phyloP scores from a whole-genome alignment of 2,329 filamentous ascomycete genomes.

The Blastomyces emzantsi region DNA sequence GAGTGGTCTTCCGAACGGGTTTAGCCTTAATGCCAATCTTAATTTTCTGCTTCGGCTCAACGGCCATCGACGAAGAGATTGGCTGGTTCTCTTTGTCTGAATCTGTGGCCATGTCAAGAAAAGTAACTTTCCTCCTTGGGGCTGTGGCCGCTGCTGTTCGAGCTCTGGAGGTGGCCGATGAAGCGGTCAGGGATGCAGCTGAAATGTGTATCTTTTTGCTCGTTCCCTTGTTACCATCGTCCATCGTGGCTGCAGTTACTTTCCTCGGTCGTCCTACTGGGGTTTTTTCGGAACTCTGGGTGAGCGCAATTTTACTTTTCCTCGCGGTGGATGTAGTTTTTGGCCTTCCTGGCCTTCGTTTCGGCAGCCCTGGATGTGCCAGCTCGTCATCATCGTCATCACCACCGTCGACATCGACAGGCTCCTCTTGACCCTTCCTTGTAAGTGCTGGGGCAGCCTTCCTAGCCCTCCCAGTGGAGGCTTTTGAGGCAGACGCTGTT shows the following conservation, averaged over 20 bases:
- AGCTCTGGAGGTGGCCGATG: constrained; percentile 16
- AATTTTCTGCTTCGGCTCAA: constrained; percentile 19
- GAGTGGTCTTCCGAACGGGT: constrained; percentile 36
- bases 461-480: not conserved
- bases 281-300: constrained; percentile 11
- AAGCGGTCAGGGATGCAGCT: constrained; percentile 3
- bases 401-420: constrained; percentile 8
- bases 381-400: constrained; percentile 23
- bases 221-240: constrained; percentile 13
- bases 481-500: not conserved
- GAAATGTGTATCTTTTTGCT: constrained; percentile 12
- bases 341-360: constrained; percentile 14
- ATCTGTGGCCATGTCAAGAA: constrained; percentile 33
- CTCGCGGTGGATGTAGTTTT: constrained; percentile 10
- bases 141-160: constrained; percentile 13
- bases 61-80: constrained; percentile 22
- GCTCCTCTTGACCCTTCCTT: not conserved
- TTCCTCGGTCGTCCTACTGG: constrained; percentile 14
- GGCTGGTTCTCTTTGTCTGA: constrained; percentile 35
- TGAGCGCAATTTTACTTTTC: constrained; percentile 12
- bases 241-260: constrained; percentile 8
- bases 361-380: constrained; percentile 19
- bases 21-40: constrained; percentile 36
- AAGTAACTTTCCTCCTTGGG: constrained; percentile 40
- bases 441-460: not conserved